phyloP scores from a whole-genome alignment of 495 filamentous ascomycete species.

The Sabuloglossum arenarium region DNA sequence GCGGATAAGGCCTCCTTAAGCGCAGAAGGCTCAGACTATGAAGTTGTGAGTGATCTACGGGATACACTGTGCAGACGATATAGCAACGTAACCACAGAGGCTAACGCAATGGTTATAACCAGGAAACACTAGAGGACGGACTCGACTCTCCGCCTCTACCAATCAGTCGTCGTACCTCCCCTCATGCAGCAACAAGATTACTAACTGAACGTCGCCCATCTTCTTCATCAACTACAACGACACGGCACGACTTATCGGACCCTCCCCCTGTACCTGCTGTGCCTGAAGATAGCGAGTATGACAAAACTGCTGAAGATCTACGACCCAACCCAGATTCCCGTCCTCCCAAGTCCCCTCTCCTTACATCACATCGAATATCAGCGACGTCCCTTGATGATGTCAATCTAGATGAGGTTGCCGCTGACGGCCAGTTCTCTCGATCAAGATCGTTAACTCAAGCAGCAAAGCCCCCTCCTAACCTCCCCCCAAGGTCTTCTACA shows the following conservation, averaged over 20 bases:
- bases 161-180: neutral
- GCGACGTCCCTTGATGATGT: slow-evolving; percentile 48
- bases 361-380: slow-evolving; percentile 42
- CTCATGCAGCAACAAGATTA: slow-evolving; percentile 17
- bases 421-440: slow-evolving; percentile 18
- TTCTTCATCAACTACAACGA: slow-evolving; percentile 4
- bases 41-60: slow-evolving; percentile 21
- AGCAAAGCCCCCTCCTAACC: slow-evolving; percentile 18
- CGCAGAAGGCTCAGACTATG: slow-evolving; percentile 26
- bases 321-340: slow-evolving; percentile 14
- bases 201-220: slow-evolving; percentile 18
- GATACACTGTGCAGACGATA: neutral
- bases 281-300: slow-evolving; percentile 7
- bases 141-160: slow-evolving; percentile 28
- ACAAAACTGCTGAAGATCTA: slow-evolving; percentile 15
- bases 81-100: neutral
- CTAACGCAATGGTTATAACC: slow-evolving; percentile 1
- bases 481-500: slow-evolving; percentile 28
- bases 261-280: neutral
- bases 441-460: slow-evolving; percentile 11
- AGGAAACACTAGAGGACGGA: slow-evolving; percentile 69
- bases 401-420: slow-evolving; percentile 31
- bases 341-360: slow-evolving; percentile 29
- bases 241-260: neutral
- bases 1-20: slow-evolving; percentile 5